Conservation (phyloP, 176 grass and related monocot genomes). For the Hsuehochloa calcarea region DNA sequence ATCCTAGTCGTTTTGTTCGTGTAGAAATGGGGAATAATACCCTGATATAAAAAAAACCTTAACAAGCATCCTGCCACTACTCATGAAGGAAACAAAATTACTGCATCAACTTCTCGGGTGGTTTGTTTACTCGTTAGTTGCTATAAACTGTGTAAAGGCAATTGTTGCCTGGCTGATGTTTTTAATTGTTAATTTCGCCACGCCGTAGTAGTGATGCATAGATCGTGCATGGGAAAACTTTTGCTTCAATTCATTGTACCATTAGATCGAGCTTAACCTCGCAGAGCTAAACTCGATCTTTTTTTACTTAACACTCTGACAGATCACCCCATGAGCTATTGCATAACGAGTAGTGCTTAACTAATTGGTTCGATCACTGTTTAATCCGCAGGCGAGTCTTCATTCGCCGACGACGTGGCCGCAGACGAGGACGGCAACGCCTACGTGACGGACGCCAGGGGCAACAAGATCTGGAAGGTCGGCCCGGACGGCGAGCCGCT, state of each 20-base stretch:
- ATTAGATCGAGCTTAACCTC: neutral
- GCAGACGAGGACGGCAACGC: conserved; percentile 74
- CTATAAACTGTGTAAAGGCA: neutral
- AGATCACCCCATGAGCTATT: neutral
- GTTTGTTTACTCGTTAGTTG: neutral
- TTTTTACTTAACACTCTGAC: neutral
- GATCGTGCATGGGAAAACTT: neutral
- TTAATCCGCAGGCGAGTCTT: conserved; percentile 52
- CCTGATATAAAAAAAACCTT: neutral
- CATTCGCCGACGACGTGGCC: conserved; percentile 76
- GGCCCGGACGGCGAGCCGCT: conserved; percentile 60
- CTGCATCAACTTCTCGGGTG: neutral
- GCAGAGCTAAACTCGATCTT: neutral
- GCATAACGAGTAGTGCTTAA: neutral
- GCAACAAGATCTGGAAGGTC: conserved; percentile 89
- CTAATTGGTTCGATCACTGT: neutral
- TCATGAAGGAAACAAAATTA: neutral
- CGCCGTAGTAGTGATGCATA: neutral
- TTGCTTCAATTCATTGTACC: neutral
- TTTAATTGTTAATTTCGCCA: neutral
- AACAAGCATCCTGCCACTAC: neutral
- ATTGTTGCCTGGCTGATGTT: neutral
- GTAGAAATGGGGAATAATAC: neutral
- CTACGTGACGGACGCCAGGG: conserved; percentile 67
- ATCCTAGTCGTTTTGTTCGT: neutral